A percentile compares a stretch with the other conserved stretches of the same genome.
These are phyloP conservation scores for Claviceps paspali DNA, from an alignment of 2,329 filamentous ascomycete species.

Conservation along the genomic window DNA sequence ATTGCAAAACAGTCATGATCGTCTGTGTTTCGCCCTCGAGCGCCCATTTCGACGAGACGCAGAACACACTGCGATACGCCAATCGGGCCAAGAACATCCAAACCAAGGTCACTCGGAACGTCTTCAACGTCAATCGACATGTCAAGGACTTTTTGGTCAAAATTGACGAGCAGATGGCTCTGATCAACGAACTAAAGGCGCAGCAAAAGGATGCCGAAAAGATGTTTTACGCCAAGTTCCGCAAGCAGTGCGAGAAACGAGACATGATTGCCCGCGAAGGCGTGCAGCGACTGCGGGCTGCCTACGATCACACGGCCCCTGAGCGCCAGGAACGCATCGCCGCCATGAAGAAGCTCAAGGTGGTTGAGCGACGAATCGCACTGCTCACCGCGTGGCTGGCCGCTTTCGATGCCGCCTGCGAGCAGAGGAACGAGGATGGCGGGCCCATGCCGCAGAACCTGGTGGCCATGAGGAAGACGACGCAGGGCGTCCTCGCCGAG, in stretches of 20 bases:
- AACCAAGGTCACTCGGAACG: constrained; percentile 97
- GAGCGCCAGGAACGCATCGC: constrained; percentile 68
- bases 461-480: constrained; percentile 67
- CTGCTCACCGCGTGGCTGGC: constrained; percentile 86
- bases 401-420: constrained; percentile 74
- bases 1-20: constrained; percentile 99
- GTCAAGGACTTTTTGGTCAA: constrained; percentile 99
- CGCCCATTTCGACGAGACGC: constrained; percentile 92
- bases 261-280: constrained; percentile 64
- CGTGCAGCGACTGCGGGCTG: constrained; percentile 59
- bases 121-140: constrained; percentile 97
- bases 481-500: constrained; percentile 75
- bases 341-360: constrained; percentile 68
- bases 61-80: constrained; percentile 93
- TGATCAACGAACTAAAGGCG: constrained; percentile 89
- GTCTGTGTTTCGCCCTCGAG: constrained; percentile 96
- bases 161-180: constrained; percentile 94
- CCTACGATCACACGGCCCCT: constrained; percentile 64
- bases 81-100: constrained; percentile 99
- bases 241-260: constrained; percentile 77
- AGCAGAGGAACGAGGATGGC: constrained; percentile 35
- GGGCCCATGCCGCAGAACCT: constrained; percentile 54
- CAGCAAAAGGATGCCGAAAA: constrained; percentile 83
- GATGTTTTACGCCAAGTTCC: constrained; percentile 73
- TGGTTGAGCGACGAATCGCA: constrained; percentile 71